Percentiles rank a stretch among this genome's conserved stretches.
These are phyloP conservation scores for Zasmidium cellare DNA, from an alignment of 2,329 filamentous ascomycete genomes.

Conservation along the genomic window DNA sequence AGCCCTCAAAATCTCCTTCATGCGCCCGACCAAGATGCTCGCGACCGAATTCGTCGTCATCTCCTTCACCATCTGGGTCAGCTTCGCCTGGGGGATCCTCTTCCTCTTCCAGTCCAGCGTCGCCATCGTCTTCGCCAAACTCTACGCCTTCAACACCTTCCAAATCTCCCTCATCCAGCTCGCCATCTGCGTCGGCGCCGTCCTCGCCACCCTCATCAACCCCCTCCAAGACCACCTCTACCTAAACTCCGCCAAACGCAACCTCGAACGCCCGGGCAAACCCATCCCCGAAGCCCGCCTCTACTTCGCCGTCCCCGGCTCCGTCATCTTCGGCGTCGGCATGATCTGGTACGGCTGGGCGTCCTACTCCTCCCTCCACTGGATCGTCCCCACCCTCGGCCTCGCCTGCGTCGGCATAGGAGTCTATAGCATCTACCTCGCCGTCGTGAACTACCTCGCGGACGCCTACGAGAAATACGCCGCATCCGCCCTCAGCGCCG, in stretches of 20 bases:
- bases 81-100: conserved; percentile 43
- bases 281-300: conserved; percentile 43
- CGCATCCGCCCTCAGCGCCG: conserved; percentile 46
- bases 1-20: conserved; percentile 29
- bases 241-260: conserved; percentile 33
- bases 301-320: conserved; percentile 42
- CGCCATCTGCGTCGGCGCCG: conserved; percentile 43
- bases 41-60: conserved; percentile 30
- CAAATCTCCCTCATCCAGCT: conserved; percentile 43
- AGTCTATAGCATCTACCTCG: conserved; percentile 53
- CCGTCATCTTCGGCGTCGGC: conserved; percentile 45
- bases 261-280: conserved; percentile 28
- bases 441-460: conserved; percentile 50
- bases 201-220: conserved; percentile 39
- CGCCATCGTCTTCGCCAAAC: conserved; percentile 37
- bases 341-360: conserved; percentile 55
- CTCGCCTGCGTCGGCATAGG: conserved; percentile 51
- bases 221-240: conserved; percentile 42
- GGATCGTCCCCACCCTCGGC: conserved; percentile 52
- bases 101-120: conserved; percentile 49
- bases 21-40: conserved; percentile 30
- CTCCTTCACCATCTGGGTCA: conserved; percentile 42
- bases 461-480: conserved; percentile 52
- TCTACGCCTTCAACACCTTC: conserved; percentile 40
- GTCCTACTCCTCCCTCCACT: conserved; percentile 36